Evolutionary conservation across 2,329 filamentous ascomycete genomes (phyloP).

Genomic region (Grosmannia serpens): DNA sequence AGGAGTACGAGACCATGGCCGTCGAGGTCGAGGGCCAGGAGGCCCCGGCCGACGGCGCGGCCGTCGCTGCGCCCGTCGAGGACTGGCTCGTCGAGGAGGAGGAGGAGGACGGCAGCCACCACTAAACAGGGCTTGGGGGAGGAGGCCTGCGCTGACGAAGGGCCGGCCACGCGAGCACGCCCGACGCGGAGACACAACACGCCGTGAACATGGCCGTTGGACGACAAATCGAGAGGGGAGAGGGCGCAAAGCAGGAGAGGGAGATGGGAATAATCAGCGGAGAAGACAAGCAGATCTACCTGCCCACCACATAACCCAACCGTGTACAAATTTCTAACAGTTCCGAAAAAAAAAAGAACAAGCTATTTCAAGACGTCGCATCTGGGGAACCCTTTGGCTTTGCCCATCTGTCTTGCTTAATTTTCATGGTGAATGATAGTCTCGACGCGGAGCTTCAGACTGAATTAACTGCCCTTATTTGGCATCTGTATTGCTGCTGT

Average conservation of each 20-base stretch:
- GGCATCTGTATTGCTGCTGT: too few species aligned
- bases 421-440: too few species aligned
- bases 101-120: conserved; percentile 36
- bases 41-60: conserved; percentile 43
- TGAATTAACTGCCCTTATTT: too few species aligned
- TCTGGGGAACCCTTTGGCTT: too few species aligned
- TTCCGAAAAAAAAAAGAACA: not conserved
- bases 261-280: not conserved
- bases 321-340: not conserved
- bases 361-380: not conserved
- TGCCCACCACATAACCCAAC: not conserved
- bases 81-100: conserved; percentile 80
- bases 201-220: not conserved
- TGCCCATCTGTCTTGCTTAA: too few species aligned
- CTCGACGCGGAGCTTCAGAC: not conserved
- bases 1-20: conserved; percentile 87
- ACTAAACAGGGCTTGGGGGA: conserved; percentile 26
- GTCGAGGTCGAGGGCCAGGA: conserved; percentile 91
- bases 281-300: not conserved
- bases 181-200: not conserved
- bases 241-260: not conserved
- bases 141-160: not conserved
- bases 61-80: conserved; percentile 45
- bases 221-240: not conserved
- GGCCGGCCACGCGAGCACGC: not conserved